Percentiles rank a stretch among this genome's conserved stretches.
phyloP scores from a whole-genome alignment of 768 basidiomycete species.

The Lactifluus subvellereus region DNA sequence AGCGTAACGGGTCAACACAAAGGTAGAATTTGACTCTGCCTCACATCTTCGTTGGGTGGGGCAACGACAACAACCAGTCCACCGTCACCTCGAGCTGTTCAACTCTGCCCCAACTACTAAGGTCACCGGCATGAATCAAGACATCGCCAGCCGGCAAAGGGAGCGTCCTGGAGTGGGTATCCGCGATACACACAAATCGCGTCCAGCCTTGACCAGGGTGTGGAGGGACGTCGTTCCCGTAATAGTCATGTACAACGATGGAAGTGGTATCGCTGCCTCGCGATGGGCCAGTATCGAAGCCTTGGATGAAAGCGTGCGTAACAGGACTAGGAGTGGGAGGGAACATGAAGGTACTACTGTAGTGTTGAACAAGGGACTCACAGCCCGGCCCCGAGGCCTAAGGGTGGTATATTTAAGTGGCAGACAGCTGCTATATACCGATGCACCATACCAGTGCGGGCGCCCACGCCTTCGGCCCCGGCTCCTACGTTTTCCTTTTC shows the following conservation, averaged over 20 bases:
- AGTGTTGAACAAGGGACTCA: background rate
- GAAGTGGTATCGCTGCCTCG: background rate
- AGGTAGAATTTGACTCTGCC: slow-evolving; percentile 4
- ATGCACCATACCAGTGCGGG: too few species aligned
- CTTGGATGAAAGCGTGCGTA: background rate
- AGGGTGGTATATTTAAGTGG: background rate
- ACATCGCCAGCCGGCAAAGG: slow-evolving; percentile 37
- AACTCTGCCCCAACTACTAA: slow-evolving; percentile 31
- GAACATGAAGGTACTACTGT: background rate
- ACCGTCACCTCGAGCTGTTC: slow-evolving; percentile 31
- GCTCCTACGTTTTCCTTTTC: too few species aligned
- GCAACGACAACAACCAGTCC: slow-evolving; percentile 33
- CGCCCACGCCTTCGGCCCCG: too few species aligned
- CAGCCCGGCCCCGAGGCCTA: background rate
- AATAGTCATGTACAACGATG: slow-evolving; percentile 15
- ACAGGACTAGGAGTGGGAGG: background rate
- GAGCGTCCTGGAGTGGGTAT: slow-evolving; percentile 33
- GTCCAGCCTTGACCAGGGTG: slow-evolving; percentile 37
- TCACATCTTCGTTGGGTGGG: slow-evolving; percentile 35
- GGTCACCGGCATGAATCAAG: slow-evolving; percentile 36
- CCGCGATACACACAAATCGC: slow-evolving; percentile 39
- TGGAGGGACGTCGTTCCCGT: slow-evolving; percentile 28
- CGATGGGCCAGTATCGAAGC: background rate
- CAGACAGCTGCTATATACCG: background rate
- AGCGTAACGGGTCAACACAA: background rate